A percentile compares a stretch with the other conserved stretches of the same genome.
phyloP scores from a whole-genome alignment of 2,329 filamentous ascomycete species.

The Pestalotiopsis sp. region DNA sequence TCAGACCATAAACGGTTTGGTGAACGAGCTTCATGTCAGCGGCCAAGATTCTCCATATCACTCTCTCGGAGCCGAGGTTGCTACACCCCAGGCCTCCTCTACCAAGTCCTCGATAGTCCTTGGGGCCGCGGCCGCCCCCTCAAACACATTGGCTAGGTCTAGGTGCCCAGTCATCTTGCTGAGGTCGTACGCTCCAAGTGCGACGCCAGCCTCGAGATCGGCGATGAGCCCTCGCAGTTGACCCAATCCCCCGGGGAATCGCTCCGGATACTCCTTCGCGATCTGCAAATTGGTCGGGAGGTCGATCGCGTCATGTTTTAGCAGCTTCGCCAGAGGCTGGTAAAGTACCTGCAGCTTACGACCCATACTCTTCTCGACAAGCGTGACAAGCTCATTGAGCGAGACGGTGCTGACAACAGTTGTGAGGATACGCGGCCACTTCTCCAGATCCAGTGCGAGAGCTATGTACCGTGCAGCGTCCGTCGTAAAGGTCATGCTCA shows the following conservation, averaged over 20 bases:
- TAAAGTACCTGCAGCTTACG: slow-evolving; percentile 28
- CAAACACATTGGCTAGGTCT: slow-evolving; percentile 25
- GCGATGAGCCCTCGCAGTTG: slow-evolving; percentile 29
- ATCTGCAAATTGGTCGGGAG: slow-evolving; percentile 31
- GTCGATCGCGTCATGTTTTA: slow-evolving; percentile 23
- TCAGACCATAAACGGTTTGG: neutral
- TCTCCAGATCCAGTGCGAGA: slow-evolving; percentile 31
- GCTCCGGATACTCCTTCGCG: slow-evolving; percentile 24
- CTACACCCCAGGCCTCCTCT: slow-evolving; percentile 20
- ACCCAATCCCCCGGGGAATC: slow-evolving; percentile 28
- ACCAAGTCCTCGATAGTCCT: slow-evolving; percentile 21
- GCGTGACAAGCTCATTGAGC: slow-evolving; percentile 30
- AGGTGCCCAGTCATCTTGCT: slow-evolving; percentile 19
- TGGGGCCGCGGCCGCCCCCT: slow-evolving; percentile 17
- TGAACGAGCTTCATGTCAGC: neutral
- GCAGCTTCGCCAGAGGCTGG: slow-evolving; percentile 26
- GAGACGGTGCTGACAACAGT: slow-evolving; percentile 30
- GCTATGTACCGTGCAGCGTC: slow-evolving; percentile 33
- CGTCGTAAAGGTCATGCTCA: slow-evolving; percentile 34
- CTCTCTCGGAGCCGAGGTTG: neutral
- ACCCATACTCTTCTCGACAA: slow-evolving; percentile 24
- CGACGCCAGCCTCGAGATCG: slow-evolving; percentile 34
- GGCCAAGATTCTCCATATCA: neutral
- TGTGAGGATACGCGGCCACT: slow-evolving; percentile 32
- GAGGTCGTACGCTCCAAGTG: slow-evolving; percentile 33